Conservation (phyloP, 225 moss, liverwort and hornwort genomes). For the Ulota crispa region DNA sequence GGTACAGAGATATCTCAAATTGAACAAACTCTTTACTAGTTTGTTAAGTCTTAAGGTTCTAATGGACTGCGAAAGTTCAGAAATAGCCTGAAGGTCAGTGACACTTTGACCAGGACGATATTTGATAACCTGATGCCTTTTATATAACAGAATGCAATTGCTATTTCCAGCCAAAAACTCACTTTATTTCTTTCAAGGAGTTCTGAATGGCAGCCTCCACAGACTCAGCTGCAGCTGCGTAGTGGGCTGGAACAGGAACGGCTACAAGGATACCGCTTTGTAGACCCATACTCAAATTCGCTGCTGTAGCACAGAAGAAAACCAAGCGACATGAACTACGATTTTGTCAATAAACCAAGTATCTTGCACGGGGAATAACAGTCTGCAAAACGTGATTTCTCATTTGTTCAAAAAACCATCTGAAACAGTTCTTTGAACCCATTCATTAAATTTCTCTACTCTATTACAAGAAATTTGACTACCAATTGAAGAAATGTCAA, state of each 20-base stretch:
- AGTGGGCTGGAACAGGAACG: constrained; percentile 75
- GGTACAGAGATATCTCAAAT: too few relatives aligned
- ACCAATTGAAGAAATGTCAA: neutral
- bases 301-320: constrained; percentile 42
- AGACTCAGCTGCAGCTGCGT: constrained; percentile 68
- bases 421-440: neutral
- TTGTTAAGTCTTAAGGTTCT: neutral
- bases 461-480: neutral
- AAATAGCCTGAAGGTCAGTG: neutral
- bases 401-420: neutral
- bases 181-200: constrained; percentile 75
- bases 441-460: neutral
- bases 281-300: constrained; percentile 66
- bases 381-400: neutral
- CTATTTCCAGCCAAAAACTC: constrained; percentile 22
- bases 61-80: neutral
- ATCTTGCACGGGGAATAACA: neutral
- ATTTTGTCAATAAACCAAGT: neutral
- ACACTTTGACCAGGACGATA: neutral
- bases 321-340: neutral
- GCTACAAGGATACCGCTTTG: constrained; percentile 83
- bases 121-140: neutral
- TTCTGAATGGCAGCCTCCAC: constrained; percentile 74
- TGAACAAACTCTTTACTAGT: too few relatives aligned
- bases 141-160: neutral